A percentile compares a stretch with the other conserved stretches of the same genome.
Conservation (phyloP, 2,329 filamentous ascomycete species). For the Fusarium sp. region DNA sequence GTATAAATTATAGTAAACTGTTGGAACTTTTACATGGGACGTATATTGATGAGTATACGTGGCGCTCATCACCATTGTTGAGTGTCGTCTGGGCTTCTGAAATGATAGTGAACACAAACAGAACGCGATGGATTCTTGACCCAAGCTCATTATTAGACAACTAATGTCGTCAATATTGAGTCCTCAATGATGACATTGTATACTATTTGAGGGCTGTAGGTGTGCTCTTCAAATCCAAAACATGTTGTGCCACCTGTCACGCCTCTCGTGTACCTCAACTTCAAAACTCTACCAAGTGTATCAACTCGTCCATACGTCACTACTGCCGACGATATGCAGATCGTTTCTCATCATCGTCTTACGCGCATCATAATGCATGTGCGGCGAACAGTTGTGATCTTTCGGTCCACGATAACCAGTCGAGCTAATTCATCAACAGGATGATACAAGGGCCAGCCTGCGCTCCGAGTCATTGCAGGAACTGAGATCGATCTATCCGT, state of each 20-base stretch:
- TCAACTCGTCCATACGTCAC: not conserved
- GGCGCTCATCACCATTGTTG: not conserved
- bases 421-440: not conserved
- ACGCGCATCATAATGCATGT: not conserved
- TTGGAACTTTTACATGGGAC: too few relatives aligned
- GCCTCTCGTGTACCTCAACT: not conserved
- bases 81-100: too few relatives aligned
- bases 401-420: not conserved
- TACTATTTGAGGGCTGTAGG: not conserved
- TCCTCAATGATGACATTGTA: not conserved
- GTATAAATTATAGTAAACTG: too few relatives aligned
- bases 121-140: not conserved
- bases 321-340: not conserved
- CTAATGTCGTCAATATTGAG: not conserved
- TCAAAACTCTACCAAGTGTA: not conserved
- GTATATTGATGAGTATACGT: not conserved
- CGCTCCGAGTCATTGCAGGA: not conserved
- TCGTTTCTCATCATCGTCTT: not conserved
- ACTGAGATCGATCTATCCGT: not conserved
- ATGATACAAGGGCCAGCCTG: not conserved
- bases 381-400: not conserved
- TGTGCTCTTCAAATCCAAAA: not conserved
- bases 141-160: not conserved
- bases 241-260: not conserved
- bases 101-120: not conserved